Evolutionary conservation across 2,329 filamentous ascomycete species (phyloP).

Genomic region (Cordyceps cateniannulata): DNA sequence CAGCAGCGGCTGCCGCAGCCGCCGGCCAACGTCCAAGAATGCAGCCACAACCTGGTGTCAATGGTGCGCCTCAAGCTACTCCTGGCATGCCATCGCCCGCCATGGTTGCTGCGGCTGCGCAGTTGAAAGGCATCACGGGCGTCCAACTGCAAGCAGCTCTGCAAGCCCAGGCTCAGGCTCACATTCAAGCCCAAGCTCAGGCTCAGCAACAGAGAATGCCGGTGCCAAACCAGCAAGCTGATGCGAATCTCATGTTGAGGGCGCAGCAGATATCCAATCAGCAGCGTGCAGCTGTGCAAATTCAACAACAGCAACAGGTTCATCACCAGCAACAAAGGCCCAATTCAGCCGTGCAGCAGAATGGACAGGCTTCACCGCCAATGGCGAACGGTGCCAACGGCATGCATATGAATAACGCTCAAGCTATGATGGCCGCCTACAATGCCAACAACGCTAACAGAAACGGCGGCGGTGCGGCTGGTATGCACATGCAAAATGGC

Average conservation of each 20-base stretch:
- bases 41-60: slow-evolving; percentile 36
- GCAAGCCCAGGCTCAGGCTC: slow-evolving; percentile 25
- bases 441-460: slow-evolving; percentile 34
- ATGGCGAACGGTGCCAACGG: slow-evolving; percentile 36
- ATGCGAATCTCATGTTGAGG: slow-evolving; percentile 53
- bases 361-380: slow-evolving; percentile 35
- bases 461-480: slow-evolving; percentile 34
- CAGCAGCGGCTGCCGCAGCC: slow-evolving; percentile 34
- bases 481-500: slow-evolving; percentile 32
- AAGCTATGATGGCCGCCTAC: slow-evolving; percentile 47
- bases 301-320: slow-evolving; percentile 40
- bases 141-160: slow-evolving; percentile 60
- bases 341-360: slow-evolving; percentile 28
- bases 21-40: slow-evolving; percentile 46
- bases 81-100: slow-evolving; percentile 32
- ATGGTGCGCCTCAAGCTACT: slow-evolving; percentile 22
- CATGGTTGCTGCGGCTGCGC: slow-evolving; percentile 44
- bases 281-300: slow-evolving; percentile 47
- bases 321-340: slow-evolving; percentile 24
- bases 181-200: slow-evolving; percentile 23
- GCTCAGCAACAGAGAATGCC: slow-evolving; percentile 50
- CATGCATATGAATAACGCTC: slow-evolving; percentile 44
- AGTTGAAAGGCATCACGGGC: slow-evolving; percentile 60
- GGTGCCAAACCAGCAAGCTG: slow-evolving; percentile 39
- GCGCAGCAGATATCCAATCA: slow-evolving; percentile 62